Evolutionary conservation across 2,329 filamentous ascomycete species (phyloP), one percentile per base, ranked within the genome.

Genomic region (Aspergillus awamori): DNA sequence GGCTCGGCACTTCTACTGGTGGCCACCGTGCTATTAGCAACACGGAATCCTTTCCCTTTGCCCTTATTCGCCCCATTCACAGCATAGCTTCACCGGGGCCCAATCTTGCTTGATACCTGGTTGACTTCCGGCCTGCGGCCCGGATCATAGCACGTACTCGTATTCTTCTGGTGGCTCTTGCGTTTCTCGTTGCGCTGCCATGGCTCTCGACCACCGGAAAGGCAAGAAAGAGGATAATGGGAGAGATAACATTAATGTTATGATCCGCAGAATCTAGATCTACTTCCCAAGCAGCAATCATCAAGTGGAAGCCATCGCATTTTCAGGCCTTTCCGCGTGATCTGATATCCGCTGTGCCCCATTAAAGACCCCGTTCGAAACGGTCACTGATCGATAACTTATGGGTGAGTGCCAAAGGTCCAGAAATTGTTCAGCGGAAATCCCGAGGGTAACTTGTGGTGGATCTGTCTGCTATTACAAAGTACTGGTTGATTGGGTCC

Each of bases 341-440:
- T 28, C 20, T 33, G 39, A 8, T 28, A 22, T 54, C 39, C 13
- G 38, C 13, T 10, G 20, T n/a, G 38, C 24, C 30, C 51, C 33
- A n/a, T 15, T 36, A n/a, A 7, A 48, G 15, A 13, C 22, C 20
- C 49, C 24, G 45, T 20, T 28, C 10, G 33, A 28, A 36, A 48
- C 57, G 57, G 53, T 58, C 38, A 13, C 48, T 53, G 57, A 52
- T 45, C 45, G 53, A 45, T 56, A 55, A 28, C 39, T 41, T 56
- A 28, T 59, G 39, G 28, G 13, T 59, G 26, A 15, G 22, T 41
- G 20, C 53, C 28, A 47, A 17, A 28, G 13, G 17, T 8, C 43
- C 36, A 47, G 30, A 28, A 24, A 56, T 22, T 45, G 10, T 41
- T 39, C 53, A 51, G 26, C 47, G 26, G 47, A 13, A 28, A 30